phyloP scores from a whole-genome alignment of 129 eudicot genomes.

The Artemisia annua region DNA sequence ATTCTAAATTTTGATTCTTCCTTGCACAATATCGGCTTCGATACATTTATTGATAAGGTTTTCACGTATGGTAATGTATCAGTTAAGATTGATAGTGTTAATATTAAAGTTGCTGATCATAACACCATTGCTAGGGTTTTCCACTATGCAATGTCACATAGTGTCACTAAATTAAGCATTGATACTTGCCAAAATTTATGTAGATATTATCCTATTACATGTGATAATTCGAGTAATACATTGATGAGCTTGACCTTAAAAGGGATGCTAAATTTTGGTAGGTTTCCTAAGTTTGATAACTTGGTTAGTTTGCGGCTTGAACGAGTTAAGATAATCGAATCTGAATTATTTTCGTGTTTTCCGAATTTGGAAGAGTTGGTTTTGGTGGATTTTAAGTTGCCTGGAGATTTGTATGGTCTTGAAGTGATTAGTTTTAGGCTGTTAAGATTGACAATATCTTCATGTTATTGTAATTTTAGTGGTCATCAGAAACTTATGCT shows the following conservation, averaged over 20 bases:
- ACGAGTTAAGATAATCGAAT: slow-evolving; percentile 25
- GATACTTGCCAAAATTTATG: slow-evolving; percentile 25
- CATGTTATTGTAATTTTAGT: slow-evolving; percentile 30
- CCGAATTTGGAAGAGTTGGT: slow-evolving; percentile 27
- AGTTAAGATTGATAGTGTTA: slow-evolving; percentile 25
- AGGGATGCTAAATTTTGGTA: slow-evolving; percentile 26
- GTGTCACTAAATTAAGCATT: slow-evolving; percentile 18
- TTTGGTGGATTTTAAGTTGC: slow-evolving; percentile 31
- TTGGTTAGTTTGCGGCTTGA: slow-evolving; percentile 26
- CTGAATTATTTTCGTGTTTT: slow-evolving; percentile 29
- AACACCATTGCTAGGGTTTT: slow-evolving; percentile 30
- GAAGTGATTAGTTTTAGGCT: slow-evolving; percentile 18
- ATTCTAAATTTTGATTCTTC: slow-evolving; percentile 23
- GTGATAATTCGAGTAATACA: not conserved
- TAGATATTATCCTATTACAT: slow-evolving; percentile 9
- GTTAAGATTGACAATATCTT: slow-evolving; percentile 18
- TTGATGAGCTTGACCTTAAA: slow-evolving; percentile 23
- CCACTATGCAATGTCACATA: not conserved
- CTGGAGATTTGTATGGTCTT: slow-evolving; percentile 14
- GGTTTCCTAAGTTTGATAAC: not conserved
- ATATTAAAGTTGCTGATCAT: slow-evolving; percentile 16
- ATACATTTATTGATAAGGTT: slow-evolving; percentile 22
- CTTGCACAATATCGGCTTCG: slow-evolving; percentile 3
- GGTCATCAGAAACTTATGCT: slow-evolving; percentile 25
- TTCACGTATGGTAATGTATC: slow-evolving; percentile 14